phyloP scores from a whole-genome alignment of 2,329 filamentous ascomycete species.

The Arthroderma sp. region DNA sequence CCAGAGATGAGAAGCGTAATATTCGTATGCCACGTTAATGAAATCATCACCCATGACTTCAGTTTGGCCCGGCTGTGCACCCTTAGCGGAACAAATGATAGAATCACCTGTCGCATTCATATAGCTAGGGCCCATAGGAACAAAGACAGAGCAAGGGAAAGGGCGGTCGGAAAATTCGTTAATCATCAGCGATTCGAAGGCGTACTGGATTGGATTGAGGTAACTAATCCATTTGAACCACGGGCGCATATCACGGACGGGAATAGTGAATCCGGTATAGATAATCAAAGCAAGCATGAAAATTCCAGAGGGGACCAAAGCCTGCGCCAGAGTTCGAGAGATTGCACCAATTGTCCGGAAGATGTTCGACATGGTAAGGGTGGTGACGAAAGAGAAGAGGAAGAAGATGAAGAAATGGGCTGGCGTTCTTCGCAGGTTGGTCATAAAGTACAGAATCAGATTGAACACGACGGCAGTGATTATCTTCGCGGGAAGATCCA shows the following conservation, averaged over 20 bases:
- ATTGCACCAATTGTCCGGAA: slow-evolving; percentile 68
- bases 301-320: slow-evolving; percentile 43
- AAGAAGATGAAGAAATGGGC: slow-evolving; percentile 78
- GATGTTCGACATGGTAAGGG: slow-evolving; percentile 71
- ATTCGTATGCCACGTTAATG: slow-evolving; percentile 42
- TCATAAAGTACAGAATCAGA: slow-evolving; percentile 73
- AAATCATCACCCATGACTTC: slow-evolving; percentile 49
- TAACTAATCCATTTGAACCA: slow-evolving; percentile 81
- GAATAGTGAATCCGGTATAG: slow-evolving; percentile 37
- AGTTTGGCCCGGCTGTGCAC: slow-evolving; percentile 41
- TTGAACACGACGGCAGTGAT: slow-evolving; percentile 64
- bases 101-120: slow-evolving; percentile 12
- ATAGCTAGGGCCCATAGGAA: slow-evolving; percentile 33
- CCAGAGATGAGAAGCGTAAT: slow-evolving; percentile 50
- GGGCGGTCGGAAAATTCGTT: slow-evolving; percentile 66
- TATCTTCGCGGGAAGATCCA: slow-evolving; percentile 75
- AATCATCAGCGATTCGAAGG: slow-evolving; percentile 67
- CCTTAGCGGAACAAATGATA: slow-evolving; percentile 44
- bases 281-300: slow-evolving; percentile 34
- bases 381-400: slow-evolving; percentile 59
- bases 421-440: slow-evolving; percentile 59
- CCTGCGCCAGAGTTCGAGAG: slow-evolving; percentile 64
- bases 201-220: slow-evolving; percentile 65
- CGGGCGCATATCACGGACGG: slow-evolving; percentile 52
- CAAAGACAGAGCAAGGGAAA: slow-evolving; percentile 39